These are phyloP conservation scores for Pseudonectria buxi DNA, from an alignment of 2,329 filamentous ascomycete genomes.

Conservation along the genomic window DNA sequence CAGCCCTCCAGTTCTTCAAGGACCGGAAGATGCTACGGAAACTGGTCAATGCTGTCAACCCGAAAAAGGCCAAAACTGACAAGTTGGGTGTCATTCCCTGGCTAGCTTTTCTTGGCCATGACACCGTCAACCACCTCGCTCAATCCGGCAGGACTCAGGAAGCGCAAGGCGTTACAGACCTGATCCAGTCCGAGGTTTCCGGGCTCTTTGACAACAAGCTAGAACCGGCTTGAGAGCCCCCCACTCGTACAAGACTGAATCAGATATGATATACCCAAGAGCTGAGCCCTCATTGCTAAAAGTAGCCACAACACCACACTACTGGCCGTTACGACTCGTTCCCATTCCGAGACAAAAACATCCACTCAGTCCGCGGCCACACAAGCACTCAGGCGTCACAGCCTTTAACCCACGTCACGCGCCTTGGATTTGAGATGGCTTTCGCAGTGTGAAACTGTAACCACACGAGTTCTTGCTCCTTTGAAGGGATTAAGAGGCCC, in stretches of 20 bases:
- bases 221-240: constrained; percentile 14
- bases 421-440: too few species aligned
- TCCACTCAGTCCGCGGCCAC: too few species aligned
- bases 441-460: not conserved
- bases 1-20: constrained; percentile 41
- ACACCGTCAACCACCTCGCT: constrained; percentile 40
- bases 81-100: constrained; percentile 28
- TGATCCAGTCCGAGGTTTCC: constrained; percentile 32
- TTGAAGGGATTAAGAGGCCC: too few species aligned
- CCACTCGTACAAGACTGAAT: too few species aligned
- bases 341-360: too few species aligned
- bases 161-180: constrained; percentile 33
- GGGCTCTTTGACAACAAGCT: constrained; percentile 20
- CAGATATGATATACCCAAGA: not conserved
- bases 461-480: too few species aligned
- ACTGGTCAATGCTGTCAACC: constrained; percentile 17
- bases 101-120: constrained; percentile 37
- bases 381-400: too few species aligned
- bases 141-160: constrained; percentile 33
- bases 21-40: constrained; percentile 25
- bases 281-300: too few species aligned
- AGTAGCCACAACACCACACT: too few species aligned
- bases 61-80: constrained; percentile 21
- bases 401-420: too few species aligned
- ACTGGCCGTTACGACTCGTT: too few species aligned